These are phyloP conservation scores for Rutstroemia sp. DNA, from an alignment of 2,329 filamentous ascomycete genomes.

Conservation along the genomic window DNA sequence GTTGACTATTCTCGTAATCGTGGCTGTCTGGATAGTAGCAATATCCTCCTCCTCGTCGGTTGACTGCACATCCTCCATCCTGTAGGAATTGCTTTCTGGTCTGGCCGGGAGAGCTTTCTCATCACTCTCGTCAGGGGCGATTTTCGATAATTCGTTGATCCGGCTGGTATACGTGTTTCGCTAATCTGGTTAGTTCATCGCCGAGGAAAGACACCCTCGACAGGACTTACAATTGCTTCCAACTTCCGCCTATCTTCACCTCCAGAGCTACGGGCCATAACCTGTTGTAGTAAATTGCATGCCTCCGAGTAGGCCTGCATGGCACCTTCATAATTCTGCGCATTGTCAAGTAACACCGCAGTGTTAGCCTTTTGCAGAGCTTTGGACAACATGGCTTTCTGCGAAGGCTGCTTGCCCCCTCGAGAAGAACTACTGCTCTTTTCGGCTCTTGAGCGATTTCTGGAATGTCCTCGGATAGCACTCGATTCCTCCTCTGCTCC, in stretches of 20 bases:
- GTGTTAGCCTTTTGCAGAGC: conserved; percentile 93
- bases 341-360: conserved; percentile 92
- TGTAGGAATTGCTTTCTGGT: conserved; percentile 56
- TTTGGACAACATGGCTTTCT: conserved; percentile 95
- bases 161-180: conserved; percentile 84
- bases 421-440: conserved; percentile 37
- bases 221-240: conserved; percentile 74
- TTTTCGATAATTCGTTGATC: conserved; percentile 76
- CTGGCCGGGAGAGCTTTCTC: conserved; percentile 71
- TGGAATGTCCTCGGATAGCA: conserved; percentile 33
- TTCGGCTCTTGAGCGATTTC: conserved; percentile 39
- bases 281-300: conserved; percentile 78
- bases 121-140: conserved; percentile 49
- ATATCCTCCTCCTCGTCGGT: conserved; percentile 37
- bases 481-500: conserved; percentile 12
- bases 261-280: conserved; percentile 75
- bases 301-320: conserved; percentile 88
- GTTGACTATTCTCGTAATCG: conserved; percentile 43
- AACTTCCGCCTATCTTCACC: conserved; percentile 86
- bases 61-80: conserved; percentile 30
- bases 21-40: conserved; percentile 44
- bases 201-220: neutral
- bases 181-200: conserved; percentile 37
- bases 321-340: conserved; percentile 86
- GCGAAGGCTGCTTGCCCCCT: conserved; percentile 49